Evolutionary conservation across 2,329 filamentous ascomycete genomes (phyloP).

Genomic region (Penicillium fuscoglaucum): DNA sequence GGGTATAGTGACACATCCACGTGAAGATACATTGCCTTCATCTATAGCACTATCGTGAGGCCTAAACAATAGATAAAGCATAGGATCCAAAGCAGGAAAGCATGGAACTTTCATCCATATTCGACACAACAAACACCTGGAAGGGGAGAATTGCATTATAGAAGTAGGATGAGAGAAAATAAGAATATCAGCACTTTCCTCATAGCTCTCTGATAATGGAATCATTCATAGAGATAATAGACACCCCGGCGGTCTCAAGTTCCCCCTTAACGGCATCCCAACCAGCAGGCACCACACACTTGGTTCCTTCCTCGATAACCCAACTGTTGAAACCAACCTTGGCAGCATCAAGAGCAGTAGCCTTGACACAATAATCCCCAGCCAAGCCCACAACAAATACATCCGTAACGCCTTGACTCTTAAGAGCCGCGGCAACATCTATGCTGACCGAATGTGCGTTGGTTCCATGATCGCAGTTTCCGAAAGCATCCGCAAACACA

Average conservation of each 20-base stretch:
- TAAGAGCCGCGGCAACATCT: conserved; percentile 62
- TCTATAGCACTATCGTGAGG: neutral
- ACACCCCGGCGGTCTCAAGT: conserved; percentile 61
- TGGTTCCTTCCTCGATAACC: conserved; percentile 76
- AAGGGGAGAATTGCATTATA: neutral
- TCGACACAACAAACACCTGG: neutral
- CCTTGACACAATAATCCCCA: conserved; percentile 84
- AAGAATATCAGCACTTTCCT: neutral
- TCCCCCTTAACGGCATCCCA: conserved; percentile 60
- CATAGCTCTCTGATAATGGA: conserved; percentile 56
- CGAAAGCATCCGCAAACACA: conserved; percentile 81
- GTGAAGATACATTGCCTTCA: neutral
- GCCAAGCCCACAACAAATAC: conserved; percentile 86
- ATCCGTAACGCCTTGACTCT: conserved; percentile 63
- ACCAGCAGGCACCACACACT: conserved; percentile 63
- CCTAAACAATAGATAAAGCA: neutral
- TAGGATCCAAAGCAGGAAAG: neutral
- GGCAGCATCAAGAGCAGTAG: conserved; percentile 74
- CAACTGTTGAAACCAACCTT: conserved; percentile 74
- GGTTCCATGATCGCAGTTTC: conserved; percentile 41
- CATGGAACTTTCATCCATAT: neutral
- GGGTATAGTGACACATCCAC: neutral
- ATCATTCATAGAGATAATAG: conserved; percentile 59
- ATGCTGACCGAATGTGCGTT: conserved; percentile 47
- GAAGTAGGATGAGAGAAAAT: neutral